Evolutionary conservation across 2,329 filamentous ascomycete species (phyloP).

Genomic region (Fonsecaea erecta): DNA sequence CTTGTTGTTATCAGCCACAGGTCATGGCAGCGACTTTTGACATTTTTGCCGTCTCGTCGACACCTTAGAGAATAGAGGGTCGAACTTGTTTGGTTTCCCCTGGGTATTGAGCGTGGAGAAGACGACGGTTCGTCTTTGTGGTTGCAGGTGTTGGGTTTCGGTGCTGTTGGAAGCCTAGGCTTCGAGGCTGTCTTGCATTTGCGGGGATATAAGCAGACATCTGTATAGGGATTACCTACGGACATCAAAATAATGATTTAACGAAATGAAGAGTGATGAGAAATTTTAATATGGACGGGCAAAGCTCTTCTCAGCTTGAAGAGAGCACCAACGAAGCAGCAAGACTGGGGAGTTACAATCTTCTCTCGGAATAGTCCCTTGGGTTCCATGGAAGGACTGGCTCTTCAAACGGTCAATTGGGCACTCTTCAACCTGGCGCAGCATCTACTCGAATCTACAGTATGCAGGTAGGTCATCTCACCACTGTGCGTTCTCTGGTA

Average conservation of each 20-base stretch:
- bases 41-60: not conserved
- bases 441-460: no score
- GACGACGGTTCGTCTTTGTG: not conserved
- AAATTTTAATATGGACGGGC: not conserved
- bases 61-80: slow-evolving; percentile 3
- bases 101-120: not conserved
- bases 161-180: not conserved
- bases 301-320: not conserved
- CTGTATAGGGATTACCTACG: not conserved
- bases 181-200: not conserved
- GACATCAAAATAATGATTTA: slow-evolving; percentile 2
- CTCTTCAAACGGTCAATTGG: not conserved
- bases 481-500: slow-evolving; percentile 3
- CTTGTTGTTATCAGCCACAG: not conserved
- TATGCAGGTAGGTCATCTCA: not conserved
- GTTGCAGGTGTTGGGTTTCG: not conserved
- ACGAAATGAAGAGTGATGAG: not conserved
- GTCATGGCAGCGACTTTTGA: not conserved
- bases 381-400: not conserved
- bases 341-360: not conserved
- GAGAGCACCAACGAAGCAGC: not conserved
- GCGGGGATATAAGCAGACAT: not conserved
- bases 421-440: not conserved
- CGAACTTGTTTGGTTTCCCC: not conserved
- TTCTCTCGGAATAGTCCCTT: not conserved